Conservation (phyloP, 1,139 yeast species). For the Pichia sp. region DNA sequence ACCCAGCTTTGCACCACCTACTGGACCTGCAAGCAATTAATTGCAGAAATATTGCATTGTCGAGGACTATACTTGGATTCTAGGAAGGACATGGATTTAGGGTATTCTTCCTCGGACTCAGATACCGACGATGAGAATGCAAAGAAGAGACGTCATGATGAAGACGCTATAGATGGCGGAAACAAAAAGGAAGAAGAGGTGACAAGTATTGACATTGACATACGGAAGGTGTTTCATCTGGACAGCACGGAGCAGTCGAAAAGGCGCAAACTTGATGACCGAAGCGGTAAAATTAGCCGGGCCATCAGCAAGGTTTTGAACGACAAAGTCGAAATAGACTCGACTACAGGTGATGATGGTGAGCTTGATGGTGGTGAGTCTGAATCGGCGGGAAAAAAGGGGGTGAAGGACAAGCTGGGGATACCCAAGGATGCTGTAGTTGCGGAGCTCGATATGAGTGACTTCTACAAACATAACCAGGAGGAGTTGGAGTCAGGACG, state of each 20-base stretch:
- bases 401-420: background rate
- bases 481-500: constrained; percentile 25
- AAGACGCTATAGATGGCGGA: background rate
- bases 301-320: background rate
- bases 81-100: constrained; percentile 8
- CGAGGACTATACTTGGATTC: too few relatives aligned
- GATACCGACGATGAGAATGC: constrained; percentile 10
- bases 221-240: background rate
- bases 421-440: constrained; percentile 13
- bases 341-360: background rate
- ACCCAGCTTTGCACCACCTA: too few relatives aligned
- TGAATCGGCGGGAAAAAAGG: background rate
- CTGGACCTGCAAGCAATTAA: too few relatives aligned
- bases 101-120: constrained; percentile 11
- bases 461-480: constrained; percentile 28
- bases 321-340: background rate
- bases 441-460: constrained; percentile 25
- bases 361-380: background rate
- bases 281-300: background rate
- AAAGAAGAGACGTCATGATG: background rate
- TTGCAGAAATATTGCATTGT: too few relatives aligned
- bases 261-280: background rate
- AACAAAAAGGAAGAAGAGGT: background rate
- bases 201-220: background rate
- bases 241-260: background rate